These are phyloP conservation scores for Perkinsus olseni DNA, from an alignment of 169 alveolate species.

Conservation along the genomic window DNA sequence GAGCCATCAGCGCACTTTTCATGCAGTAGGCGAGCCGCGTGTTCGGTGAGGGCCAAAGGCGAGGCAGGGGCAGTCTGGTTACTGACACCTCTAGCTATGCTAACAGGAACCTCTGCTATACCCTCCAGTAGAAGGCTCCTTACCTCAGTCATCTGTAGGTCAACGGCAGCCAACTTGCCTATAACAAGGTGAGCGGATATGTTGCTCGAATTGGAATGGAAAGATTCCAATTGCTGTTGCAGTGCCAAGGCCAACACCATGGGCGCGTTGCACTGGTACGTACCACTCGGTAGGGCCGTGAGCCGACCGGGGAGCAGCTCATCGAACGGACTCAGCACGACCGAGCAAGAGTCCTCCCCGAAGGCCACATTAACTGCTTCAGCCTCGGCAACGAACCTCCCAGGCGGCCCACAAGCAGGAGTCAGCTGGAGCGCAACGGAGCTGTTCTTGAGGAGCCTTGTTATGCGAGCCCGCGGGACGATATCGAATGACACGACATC, in stretches of 20 bases:
- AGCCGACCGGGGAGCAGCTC: not conserved
- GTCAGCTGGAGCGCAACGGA: not conserved
- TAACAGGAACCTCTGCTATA: not conserved
- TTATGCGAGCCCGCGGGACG: not conserved
- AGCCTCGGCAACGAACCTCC: not conserved
- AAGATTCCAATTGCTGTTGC: not conserved
- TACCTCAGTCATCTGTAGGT: not conserved
- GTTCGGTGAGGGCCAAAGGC: not conserved
- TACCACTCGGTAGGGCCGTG: not conserved
- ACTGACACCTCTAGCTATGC: not conserved
- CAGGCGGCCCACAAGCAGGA: not conserved
- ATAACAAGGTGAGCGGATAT: not conserved
- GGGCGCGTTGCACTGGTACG: not conserved
- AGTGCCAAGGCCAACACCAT: not conserved
- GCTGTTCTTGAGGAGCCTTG: not conserved
- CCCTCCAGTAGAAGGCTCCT: not conserved
- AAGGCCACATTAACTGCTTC: not conserved
- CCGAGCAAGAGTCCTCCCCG: not conserved
- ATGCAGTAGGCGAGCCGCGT: not conserved
- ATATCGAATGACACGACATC: not conserved
- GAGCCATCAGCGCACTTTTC: not conserved
- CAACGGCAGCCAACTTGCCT: not conserved
- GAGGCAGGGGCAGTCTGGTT: not conserved
- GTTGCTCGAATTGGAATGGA: not conserved
- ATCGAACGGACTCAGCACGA: not conserved